Evolutionary conservation across 2,329 filamentous ascomycete genomes (phyloP).

Genomic region (Colletotrichum acutatum): DNA sequence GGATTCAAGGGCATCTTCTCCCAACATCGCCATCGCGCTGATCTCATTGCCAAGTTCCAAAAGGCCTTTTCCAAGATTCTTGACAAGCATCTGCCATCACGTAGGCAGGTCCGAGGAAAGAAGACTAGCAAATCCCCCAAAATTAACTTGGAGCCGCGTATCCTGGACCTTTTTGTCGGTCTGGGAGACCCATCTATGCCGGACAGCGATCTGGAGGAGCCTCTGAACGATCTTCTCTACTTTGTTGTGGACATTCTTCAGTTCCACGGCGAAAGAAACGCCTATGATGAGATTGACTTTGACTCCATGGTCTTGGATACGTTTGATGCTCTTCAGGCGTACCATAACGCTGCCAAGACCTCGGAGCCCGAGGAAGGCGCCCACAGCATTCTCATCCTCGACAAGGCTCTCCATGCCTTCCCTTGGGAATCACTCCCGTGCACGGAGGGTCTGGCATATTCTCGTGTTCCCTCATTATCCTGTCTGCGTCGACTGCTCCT

Average conservation of each 20-base stretch:
- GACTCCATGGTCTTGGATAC: slow-evolving; percentile 91
- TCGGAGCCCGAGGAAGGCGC: slow-evolving; percentile 54
- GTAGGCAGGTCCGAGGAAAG: slow-evolving; percentile 70
- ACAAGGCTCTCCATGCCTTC: slow-evolving; percentile 90
- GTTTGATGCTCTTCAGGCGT: slow-evolving; percentile 83
- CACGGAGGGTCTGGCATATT: slow-evolving; percentile 81
- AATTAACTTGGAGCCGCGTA: slow-evolving; percentile 65
- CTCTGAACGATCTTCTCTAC: slow-evolving; percentile 91
- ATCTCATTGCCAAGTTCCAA: slow-evolving; percentile 79
- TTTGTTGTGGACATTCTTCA: slow-evolving; percentile 97
- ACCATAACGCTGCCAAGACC: slow-evolving; percentile 68
- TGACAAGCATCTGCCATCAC: slow-evolving; percentile 86
- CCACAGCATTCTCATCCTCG: slow-evolving; percentile 90
- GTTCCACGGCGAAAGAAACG: slow-evolving; percentile 95
- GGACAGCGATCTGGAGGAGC: slow-evolving; percentile 83
- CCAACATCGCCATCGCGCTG: slow-evolving; percentile 70
- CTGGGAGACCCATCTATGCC: slow-evolving; percentile 78
- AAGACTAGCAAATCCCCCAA: slow-evolving; percentile 56
- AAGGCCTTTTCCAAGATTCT: slow-evolving; percentile 82
- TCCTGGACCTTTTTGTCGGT: slow-evolving; percentile 89
- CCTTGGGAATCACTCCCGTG: slow-evolving; percentile 97
- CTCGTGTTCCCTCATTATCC: slow-evolving; percentile 86
- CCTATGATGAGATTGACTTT: slow-evolving; percentile 98
- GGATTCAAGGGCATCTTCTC: slow-evolving; percentile 97
- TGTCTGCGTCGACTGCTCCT: slow-evolving; percentile 82